phyloP scores from a whole-genome alignment of 257 asterid species.

The Solanum etuberosum region DNA sequence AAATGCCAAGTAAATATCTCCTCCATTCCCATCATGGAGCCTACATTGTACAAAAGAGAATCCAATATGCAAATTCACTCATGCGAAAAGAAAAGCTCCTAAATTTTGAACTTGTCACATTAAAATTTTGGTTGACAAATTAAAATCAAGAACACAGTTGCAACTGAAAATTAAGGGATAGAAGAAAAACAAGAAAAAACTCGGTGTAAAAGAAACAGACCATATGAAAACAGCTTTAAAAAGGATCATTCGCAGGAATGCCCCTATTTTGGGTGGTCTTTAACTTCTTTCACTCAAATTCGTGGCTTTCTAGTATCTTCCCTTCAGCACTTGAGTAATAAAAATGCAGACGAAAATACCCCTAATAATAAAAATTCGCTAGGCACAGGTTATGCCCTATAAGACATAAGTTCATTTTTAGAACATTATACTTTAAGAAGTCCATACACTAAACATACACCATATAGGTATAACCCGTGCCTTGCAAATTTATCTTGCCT shows the following conservation, averaged over 20 bases:
- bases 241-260: neutral
- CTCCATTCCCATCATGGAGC: constrained; percentile 71
- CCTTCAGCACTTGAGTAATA: neutral
- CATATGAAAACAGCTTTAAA: neutral
- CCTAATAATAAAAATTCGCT: neutral
- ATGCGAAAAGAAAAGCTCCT: neutral
- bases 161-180: neutral
- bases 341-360: neutral
- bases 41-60: constrained; percentile 20
- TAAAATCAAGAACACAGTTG: neutral
- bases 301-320: neutral
- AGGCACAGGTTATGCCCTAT: neutral
- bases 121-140: neutral
- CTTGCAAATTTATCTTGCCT: neutral
- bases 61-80: neutral
- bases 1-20: constrained; percentile 68
- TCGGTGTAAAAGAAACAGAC: neutral
- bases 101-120: neutral
- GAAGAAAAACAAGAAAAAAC: neutral
- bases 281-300: neutral
- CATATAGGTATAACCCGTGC: neutral
- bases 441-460: neutral
- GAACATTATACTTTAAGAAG: neutral
- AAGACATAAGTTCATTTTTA: neutral
- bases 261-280: neutral